These are phyloP conservation scores for Wallemia hederae DNA, from an alignment of 1,284 basidiomycete genomes.

Conservation along the genomic window DNA sequence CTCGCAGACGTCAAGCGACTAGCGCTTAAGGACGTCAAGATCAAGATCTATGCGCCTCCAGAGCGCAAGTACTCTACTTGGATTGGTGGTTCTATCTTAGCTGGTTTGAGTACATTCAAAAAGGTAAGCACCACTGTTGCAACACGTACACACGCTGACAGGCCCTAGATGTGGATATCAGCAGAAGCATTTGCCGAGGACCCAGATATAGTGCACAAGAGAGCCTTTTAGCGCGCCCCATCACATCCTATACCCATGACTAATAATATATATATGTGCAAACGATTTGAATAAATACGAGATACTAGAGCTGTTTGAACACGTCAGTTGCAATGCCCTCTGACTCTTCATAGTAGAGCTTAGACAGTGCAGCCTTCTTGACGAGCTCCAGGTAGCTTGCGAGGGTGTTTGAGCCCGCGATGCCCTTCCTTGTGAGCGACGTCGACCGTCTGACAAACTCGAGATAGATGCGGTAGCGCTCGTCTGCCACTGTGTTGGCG, in stretches of 20 bases:
- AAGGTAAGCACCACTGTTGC: conserved; percentile 28
- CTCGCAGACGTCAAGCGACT: conserved; percentile 87
- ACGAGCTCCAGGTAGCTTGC: conserved; percentile 42
- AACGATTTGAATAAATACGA: not conserved
- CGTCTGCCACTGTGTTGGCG: conserved; percentile 61
- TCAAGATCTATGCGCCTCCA: conserved; percentile 98
- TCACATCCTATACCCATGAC: not conserved
- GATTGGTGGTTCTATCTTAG: conserved; percentile 92
- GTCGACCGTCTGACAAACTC: conserved; percentile 36
- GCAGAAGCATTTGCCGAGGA: conserved; percentile 99
- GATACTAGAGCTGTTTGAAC: not conserved
- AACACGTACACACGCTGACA: not conserved
- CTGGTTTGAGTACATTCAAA: conserved; percentile 87
- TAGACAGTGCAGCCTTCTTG: conserved; percentile 33
- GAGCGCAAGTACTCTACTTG: conserved; percentile 98
- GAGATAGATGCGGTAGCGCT: conserved; percentile 55
- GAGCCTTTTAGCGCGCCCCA: conserved; percentile 16
- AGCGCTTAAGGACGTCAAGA: conserved; percentile 88
- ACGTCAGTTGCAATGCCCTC: conserved; percentile 26
- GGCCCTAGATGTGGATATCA: conserved; percentile 71
- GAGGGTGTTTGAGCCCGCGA: conserved; percentile 17
- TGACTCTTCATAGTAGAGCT: conserved; percentile 30
- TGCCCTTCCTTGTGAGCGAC: not conserved
- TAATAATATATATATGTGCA: not conserved
- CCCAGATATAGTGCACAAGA: conserved; percentile 88